These are phyloP conservation scores for Tulasnella sp. DNA, from an alignment of 768 basidiomycete genomes.

Conservation along the genomic window DNA sequence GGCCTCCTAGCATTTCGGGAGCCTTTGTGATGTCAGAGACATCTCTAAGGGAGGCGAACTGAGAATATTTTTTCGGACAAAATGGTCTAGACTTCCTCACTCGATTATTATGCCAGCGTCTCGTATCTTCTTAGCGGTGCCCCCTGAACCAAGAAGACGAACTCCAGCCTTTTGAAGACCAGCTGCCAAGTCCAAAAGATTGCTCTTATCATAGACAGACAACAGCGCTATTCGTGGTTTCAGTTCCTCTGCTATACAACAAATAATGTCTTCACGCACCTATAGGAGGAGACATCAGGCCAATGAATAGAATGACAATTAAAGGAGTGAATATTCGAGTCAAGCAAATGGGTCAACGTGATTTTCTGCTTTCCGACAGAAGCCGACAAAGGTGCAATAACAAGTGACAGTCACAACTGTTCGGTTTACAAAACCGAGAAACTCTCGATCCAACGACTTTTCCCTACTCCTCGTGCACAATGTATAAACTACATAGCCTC, in stretches of 20 bases:
- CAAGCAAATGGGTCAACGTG: background rate
- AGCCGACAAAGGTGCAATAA: background rate
- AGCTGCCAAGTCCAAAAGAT: constrained; percentile 75
- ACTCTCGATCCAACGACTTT: background rate
- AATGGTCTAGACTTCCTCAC: constrained; percentile 35
- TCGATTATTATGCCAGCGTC: constrained; percentile 84
- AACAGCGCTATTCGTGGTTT: constrained; percentile 73
- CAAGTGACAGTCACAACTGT: background rate
- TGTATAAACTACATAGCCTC: background rate
- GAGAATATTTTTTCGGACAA: background rate
- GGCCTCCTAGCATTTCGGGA: constrained; percentile 96
- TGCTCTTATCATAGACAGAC: constrained; percentile 93
- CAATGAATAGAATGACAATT: background rate
- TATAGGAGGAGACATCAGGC: constrained; percentile 9
- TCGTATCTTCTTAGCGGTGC: constrained; percentile 94
- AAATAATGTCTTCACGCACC: no score
- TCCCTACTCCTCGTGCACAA: background rate
- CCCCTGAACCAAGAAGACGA: constrained; percentile 84
- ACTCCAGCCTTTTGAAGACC: constrained; percentile 74
- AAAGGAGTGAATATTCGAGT: constrained; percentile 11
- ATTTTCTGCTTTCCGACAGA: background rate
- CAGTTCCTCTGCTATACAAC: no score
- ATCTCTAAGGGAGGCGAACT: constrained; percentile 45
- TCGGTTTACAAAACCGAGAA: background rate
- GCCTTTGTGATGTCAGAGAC: constrained; percentile 95